A percentile compares a stretch with the other conserved stretches of the same genome.
phyloP scores from a whole-genome alignment of 1,284 basidiomycete genomes.

The Sparassis latifolia region DNA sequence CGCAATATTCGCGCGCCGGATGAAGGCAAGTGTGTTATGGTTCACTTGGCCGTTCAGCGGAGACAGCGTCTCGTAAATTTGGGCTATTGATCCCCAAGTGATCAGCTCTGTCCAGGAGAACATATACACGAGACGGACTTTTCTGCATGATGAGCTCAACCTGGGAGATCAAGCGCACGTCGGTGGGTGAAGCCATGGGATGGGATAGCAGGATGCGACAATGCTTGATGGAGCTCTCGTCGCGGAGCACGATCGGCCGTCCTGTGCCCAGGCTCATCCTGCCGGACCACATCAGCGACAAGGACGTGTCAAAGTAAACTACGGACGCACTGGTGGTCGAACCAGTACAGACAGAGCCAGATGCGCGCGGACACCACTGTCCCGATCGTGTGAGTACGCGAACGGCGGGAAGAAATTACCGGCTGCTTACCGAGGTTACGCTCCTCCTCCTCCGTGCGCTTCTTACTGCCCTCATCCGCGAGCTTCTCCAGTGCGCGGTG shows the following conservation, averaged over 20 bases:
- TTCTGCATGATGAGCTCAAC: constrained; percentile 91
- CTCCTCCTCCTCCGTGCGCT: constrained; percentile 76
- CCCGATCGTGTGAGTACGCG: constrained; percentile 3
- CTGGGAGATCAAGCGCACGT: constrained; percentile 80
- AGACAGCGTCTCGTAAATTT: constrained; percentile 84
- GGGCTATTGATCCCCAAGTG: constrained; percentile 35
- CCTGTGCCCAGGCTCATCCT: constrained; percentile 90
- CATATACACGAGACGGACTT: constrained; percentile 39
- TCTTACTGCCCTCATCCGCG: constrained; percentile 61
- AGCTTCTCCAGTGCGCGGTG: constrained; percentile 88
- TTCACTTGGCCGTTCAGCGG: constrained; percentile 85
- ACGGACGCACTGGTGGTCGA: constrained; percentile 75
- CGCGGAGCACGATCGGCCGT: constrained; percentile 81
- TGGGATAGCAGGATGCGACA: constrained; percentile 78
- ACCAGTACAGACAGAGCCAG: constrained; percentile 93
- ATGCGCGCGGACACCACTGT: constrained; percentile 86
- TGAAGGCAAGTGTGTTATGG: constrained; percentile 77
- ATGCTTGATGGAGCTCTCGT: constrained; percentile 81
- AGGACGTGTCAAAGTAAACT: neutral
- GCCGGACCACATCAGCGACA: constrained; percentile 8
- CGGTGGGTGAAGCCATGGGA: constrained; percentile 82
- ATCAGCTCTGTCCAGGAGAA: neutral
- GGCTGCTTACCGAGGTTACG: constrained; percentile 64
- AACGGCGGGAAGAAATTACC: neutral
- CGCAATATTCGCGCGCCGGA: constrained; percentile 78